Evolutionary conservation across 345 rosid species (phyloP).

Genomic region (Syzygium jambos): DNA sequence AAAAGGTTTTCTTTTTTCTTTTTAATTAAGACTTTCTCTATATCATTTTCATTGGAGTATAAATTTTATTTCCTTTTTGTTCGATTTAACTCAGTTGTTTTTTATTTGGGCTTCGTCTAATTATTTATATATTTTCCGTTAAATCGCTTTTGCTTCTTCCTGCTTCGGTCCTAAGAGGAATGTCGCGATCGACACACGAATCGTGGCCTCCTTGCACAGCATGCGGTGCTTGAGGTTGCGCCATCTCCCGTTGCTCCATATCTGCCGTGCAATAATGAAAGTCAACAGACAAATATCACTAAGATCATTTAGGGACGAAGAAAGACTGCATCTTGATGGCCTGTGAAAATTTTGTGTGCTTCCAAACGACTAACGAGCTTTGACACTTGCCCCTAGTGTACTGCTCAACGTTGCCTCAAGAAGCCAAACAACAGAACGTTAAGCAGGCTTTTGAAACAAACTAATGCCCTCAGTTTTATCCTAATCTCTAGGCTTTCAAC

Average conservation of each 20-base stretch:
- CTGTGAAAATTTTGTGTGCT: no score
- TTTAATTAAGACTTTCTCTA: background rate
- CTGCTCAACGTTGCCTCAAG: no score
- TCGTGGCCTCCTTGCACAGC: conserved; percentile 55
- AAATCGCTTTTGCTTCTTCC: background rate
- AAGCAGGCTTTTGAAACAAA: background rate
- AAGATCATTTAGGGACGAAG: no score
- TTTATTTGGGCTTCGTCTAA: background rate
- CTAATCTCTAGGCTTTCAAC: no score
- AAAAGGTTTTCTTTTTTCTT: background rate
- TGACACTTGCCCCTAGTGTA: no score
- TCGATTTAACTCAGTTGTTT: background rate
- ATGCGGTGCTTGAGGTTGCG: conserved; percentile 64
- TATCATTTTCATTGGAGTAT: background rate
- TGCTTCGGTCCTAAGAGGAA: conserved; percentile 56
- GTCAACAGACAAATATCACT: no score
- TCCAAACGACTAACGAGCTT: background rate
- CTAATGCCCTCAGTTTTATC: no score
- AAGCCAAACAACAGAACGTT: background rate
- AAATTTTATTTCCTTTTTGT: background rate
- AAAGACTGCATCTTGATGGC: no score
- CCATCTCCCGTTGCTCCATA: conserved; percentile 79
- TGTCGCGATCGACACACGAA: conserved; percentile 55
- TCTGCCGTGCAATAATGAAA: conserved; percentile 8
- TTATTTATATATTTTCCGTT: background rate